Evolutionary conservation across 1,284 basidiomycete genomes (phyloP).

Genomic region (Ceratobasidium theobromae): DNA sequence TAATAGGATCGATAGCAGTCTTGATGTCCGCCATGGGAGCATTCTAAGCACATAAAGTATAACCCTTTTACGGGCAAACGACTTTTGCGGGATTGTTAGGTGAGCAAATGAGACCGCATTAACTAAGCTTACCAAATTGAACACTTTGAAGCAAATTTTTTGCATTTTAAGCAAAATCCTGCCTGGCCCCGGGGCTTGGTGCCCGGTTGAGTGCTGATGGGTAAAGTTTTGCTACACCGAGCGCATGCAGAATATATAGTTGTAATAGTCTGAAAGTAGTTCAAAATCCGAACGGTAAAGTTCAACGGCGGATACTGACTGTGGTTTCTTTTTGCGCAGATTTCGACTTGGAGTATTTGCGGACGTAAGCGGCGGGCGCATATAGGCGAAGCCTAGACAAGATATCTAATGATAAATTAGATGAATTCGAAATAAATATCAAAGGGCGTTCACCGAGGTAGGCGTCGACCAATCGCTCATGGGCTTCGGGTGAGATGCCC

Average conservation of each 20-base stretch:
- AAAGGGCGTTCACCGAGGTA: slow-evolving; percentile 61
- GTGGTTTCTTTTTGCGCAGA: slow-evolving; percentile 23
- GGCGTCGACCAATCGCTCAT: slow-evolving; percentile 49
- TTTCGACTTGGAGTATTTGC: slow-evolving; percentile 55
- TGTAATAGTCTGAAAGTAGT: slow-evolving; percentile 57
- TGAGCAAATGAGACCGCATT: background rate
- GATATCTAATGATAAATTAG: slow-evolving; percentile 50
- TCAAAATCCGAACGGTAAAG: background rate
- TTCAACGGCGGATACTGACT: background rate
- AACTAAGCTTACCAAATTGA: slow-evolving; percentile 64
- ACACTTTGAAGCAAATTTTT: slow-evolving; percentile 53
- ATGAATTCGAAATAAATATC: background rate
- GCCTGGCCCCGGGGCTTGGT: background rate
- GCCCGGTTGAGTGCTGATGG: background rate
- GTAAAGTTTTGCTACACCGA: slow-evolving; percentile 59
- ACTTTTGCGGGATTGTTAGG: background rate
- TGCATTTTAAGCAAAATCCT: slow-evolving; percentile 57
- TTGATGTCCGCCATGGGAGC: slow-evolving; percentile 74
- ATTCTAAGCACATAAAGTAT: slow-evolving; percentile 69
- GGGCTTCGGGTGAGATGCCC: slow-evolving; percentile 43
- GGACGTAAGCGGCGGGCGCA: slow-evolving; percentile 65
- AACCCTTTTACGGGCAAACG: slow-evolving; percentile 69
- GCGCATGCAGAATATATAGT: slow-evolving; percentile 66
- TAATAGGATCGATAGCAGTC: slow-evolving; percentile 69
- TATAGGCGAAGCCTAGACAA: slow-evolving; percentile 61